A percentile compares a stretch with the other conserved stretches of the same genome.
Evolutionary conservation across 2,329 filamentous ascomycete species (phyloP).

Genomic region (Monilinia fructigena): DNA sequence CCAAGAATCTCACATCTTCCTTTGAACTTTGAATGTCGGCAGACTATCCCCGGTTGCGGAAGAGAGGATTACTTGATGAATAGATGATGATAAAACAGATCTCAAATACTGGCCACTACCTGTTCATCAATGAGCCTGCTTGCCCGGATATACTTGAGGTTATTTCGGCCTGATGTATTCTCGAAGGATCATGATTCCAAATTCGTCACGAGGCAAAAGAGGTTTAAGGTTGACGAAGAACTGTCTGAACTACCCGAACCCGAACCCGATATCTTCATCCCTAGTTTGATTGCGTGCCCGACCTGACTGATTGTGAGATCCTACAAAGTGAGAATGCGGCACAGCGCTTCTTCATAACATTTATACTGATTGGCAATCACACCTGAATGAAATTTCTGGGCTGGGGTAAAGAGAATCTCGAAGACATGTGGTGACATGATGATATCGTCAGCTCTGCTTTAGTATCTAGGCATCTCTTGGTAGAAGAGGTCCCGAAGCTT

Average conservation of each 20-base stretch:
- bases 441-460: conserved; percentile 1
- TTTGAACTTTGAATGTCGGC: neutral
- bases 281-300: neutral
- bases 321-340: neutral
- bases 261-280: neutral
- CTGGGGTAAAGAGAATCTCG: neutral
- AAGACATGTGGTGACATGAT: neutral
- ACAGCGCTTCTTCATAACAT: neutral
- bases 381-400: neutral
- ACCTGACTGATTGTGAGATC: neutral
- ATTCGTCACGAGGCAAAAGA: neutral
- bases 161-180: neutral
- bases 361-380: neutral
- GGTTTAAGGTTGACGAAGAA: neutral
- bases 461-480: neutral
- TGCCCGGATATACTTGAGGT: neutral
- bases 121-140: no score
- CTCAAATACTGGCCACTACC: neutral
- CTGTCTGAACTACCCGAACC: neutral
- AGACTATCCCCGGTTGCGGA: neutral
- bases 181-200: neutral
- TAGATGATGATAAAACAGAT: neutral
- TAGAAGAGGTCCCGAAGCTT: neutral
- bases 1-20: conserved; percentile 13
- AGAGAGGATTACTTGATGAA: neutral